Conservation (phyloP, 768 basidiomycete genomes). For the Mycena rebaudengoi region DNA sequence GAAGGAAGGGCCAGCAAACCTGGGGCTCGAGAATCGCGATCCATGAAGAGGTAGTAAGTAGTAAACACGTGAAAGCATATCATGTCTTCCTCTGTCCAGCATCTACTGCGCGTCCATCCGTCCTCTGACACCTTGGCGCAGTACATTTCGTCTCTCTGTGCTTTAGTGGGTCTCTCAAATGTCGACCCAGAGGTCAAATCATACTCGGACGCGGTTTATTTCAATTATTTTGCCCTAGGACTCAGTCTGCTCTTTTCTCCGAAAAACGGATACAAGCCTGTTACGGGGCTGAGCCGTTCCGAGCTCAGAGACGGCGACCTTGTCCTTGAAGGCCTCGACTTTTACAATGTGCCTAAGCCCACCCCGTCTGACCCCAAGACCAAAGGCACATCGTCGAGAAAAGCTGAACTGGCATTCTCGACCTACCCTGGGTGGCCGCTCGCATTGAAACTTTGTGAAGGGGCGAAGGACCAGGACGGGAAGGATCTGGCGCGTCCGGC, state of each 20-base stretch:
- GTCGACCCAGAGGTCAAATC: conserved; percentile 73
- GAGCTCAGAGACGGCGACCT: conserved; percentile 61
- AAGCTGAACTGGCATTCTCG: conserved; percentile 63
- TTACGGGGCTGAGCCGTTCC: conserved; percentile 50
- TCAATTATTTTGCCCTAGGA: conserved; percentile 84
- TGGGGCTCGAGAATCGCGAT: conserved; percentile 14
- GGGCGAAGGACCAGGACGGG: conserved; percentile 47
- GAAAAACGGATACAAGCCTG: conserved; percentile 67
- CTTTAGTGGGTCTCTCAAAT: conserved; percentile 29
- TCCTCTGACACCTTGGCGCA: conserved; percentile 51
- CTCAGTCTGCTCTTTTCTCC: conserved; percentile 84
- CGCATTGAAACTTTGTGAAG: conserved; percentile 47
- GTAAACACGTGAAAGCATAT: conserved; percentile 8
- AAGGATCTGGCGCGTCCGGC: conserved; percentile 45
- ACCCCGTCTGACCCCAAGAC: conserved; percentile 33
- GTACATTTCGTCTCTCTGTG: conserved; percentile 51
- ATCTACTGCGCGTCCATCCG: conserved; percentile 63
- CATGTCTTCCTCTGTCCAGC: conserved; percentile 25
- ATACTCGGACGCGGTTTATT: conserved; percentile 86
- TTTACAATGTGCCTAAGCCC: conserved; percentile 72
- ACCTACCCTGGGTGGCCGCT: conserved; percentile 67
- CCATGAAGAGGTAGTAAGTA: conserved; percentile 19
- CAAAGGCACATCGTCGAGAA: conserved; percentile 47
- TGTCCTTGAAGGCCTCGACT: conserved; percentile 75
- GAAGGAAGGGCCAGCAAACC: conserved; percentile 23